A percentile compares a stretch with the other conserved stretches of the same genome.
Conservation (phyloP, 352 stramenopile genomes). For the Globisporangium mamillatum region DNA sequence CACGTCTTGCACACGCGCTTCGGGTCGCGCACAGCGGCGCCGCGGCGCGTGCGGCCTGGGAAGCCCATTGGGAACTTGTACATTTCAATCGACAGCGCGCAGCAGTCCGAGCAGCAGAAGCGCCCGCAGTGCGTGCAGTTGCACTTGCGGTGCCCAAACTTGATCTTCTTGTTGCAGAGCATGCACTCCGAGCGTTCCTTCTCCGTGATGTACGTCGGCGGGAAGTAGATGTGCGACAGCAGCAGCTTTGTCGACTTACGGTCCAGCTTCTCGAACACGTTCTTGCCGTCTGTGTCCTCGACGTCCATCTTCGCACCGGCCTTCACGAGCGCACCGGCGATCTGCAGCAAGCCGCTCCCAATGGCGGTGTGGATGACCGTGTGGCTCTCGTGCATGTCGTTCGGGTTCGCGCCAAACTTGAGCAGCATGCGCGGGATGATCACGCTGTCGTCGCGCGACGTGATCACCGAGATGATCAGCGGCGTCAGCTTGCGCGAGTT, state of each 20-base stretch:
- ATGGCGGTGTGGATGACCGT: constrained; percentile 87
- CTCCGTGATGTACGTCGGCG: constrained; percentile 82
- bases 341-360: constrained; percentile 55
- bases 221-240: constrained; percentile 85
- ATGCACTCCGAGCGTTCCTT: constrained; percentile 84
- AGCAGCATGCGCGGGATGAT: constrained; percentile 87
- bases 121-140: constrained; percentile 86
- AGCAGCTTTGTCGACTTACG: constrained; percentile 68
- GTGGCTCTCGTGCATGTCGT: constrained; percentile 87
- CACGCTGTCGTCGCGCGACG: constrained; percentile 75
- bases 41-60: constrained; percentile 65
- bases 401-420: constrained; percentile 85
- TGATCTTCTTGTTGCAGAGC: constrained; percentile 85
- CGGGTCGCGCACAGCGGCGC: constrained; percentile 54
- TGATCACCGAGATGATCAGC: constrained; percentile 87
- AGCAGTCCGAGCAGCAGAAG: constrained; percentile 73
- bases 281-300: constrained; percentile 79
- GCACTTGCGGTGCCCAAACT: constrained; percentile 81
- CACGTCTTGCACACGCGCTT: constrained; percentile 87
- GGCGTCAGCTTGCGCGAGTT: constrained; percentile 84
- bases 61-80: constrained; percentile 84
- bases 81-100: constrained; percentile 64
- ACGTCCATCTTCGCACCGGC: constrained; percentile 88
- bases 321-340: constrained; percentile 72
- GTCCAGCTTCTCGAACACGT: constrained; percentile 82